Base-by-base conservation (phyloP, 2,329 filamentous ascomycete species). In the Pseudogymnoascus sp. region DNA sequence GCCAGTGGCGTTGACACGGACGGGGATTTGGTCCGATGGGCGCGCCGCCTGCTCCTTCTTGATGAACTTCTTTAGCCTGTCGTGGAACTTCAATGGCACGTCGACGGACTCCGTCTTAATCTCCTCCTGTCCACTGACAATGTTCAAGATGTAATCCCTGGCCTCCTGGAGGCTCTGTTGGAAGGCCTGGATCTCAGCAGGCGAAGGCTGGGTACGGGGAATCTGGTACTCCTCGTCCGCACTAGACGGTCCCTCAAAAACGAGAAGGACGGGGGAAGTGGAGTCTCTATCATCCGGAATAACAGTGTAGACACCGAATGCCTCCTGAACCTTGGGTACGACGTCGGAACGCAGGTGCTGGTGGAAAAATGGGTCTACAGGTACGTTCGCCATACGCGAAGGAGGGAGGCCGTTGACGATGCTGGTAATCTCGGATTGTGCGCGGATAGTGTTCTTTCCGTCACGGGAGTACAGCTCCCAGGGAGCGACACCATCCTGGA, bases 401-500 rank as follows among this genome's bases (percentile, higher is more conserved):
- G 90, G 90, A 44, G 90, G 90, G 71, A 92, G 88, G 59, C 84
- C 84, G 65, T 84, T 84, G 68, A 93, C 84, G 64, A 94, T 83
- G 69, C 84, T 84, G 72, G 85, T 87, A 71, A 94, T 87, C 69
- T 92, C 89, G 5, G 84, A 84, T 70, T 89, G 87, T 6, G 89
- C 89, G 69, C 87, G 86, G 72, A 90, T 85, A 28, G 84, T 83
- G 72, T 92, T 95, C 80, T 94, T 95, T 67, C 88, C 87, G 70
- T 96, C 90, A 38, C 89, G 84, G 5, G 91, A 90, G 76, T 92
- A 96, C 62, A 97, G 83, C 73, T 96, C 88, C 91, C 92, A 96
- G 0, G 87, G 87, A 50, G 88, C 84, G 10, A 89, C 84, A 37
- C 87, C 87, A 50, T 90, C 85, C 60, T 83, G 80, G 2, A 84